phyloP scores from a whole-genome alignment of 2,329 filamentous ascomycete species.

The Tolypocladium ophioglossoides region DNA sequence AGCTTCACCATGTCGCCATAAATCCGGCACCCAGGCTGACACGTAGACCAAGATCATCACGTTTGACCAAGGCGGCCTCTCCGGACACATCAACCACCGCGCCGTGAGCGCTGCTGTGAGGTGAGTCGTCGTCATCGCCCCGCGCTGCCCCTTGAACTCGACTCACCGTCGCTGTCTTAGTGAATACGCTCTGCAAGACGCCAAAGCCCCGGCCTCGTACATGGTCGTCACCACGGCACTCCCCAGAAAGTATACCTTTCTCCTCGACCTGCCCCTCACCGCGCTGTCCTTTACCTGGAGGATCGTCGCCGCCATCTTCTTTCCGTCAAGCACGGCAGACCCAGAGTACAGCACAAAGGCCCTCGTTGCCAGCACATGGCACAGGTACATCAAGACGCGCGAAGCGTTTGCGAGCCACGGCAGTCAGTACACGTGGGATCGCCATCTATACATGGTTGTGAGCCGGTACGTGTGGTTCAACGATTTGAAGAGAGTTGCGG shows the following conservation, averaged over 20 bases:
- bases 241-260: slow-evolving; percentile 25
- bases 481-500: slow-evolving; percentile 8
- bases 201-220: slow-evolving; percentile 21
- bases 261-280: slow-evolving; percentile 25
- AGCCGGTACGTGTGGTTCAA: slow-evolving; percentile 32
- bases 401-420: slow-evolving; percentile 24
- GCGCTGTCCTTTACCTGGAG: slow-evolving; percentile 21
- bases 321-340: slow-evolving; percentile 6
- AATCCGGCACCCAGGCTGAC: background rate
- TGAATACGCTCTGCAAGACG: slow-evolving; percentile 16
- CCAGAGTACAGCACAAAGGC: slow-evolving; percentile 14
- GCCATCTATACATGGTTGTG: slow-evolving; percentile 25
- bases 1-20: background rate
- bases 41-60: slow-evolving; percentile 23
- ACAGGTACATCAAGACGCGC: slow-evolving; percentile 22
- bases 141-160: background rate
- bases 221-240: slow-evolving; percentile 23
- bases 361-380: slow-evolving; percentile 24
- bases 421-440: slow-evolving; percentile 30
- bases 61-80: slow-evolving; percentile 28
- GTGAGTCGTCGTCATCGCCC: slow-evolving; percentile 13
- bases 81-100: slow-evolving; percentile 28
- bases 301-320: slow-evolving; percentile 9
- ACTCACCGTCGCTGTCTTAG: slow-evolving; percentile 5
- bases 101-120: slow-evolving; percentile 26